These are phyloP conservation scores for Apiosordaria backusii DNA, from an alignment of 495 filamentous ascomycete genomes.

Conservation along the genomic window DNA sequence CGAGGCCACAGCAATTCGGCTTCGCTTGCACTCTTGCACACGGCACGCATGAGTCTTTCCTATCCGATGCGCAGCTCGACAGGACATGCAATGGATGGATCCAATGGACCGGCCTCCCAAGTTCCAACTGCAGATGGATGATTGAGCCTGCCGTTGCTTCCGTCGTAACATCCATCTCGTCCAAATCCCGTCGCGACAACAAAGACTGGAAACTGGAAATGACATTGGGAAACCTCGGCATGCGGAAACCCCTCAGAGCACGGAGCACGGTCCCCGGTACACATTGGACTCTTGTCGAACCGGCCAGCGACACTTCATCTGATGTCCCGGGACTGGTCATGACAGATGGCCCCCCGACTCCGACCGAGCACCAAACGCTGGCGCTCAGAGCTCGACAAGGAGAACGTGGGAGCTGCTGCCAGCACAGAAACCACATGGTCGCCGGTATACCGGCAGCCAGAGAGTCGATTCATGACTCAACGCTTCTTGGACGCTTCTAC, in stretches of 20 bases:
- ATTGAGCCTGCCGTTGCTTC: background rate
- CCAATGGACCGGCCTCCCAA: background rate
- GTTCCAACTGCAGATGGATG: background rate
- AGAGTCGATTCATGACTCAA: constrained; percentile 3
- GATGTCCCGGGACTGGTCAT: constrained; percentile 3
- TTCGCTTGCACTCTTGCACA: constrained; percentile 3
- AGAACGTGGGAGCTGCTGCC: background rate
- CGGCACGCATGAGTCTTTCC: background rate
- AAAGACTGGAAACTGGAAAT: background rate
- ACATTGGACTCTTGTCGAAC: constrained; percentile 1
- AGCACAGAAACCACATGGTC: constrained; percentile 4
- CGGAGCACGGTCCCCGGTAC: background rate
- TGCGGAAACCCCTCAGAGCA: background rate
- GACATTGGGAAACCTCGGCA: constrained; percentile 4
- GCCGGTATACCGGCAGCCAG: constrained; percentile 1
- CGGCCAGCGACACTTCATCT: background rate
- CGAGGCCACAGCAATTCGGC: constrained; percentile 8
- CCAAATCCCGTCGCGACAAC: background rate
- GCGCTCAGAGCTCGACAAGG: constrained; percentile 5
- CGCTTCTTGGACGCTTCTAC: background rate
- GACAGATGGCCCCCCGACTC: constrained; percentile 8
- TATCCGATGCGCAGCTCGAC: constrained; percentile 9
- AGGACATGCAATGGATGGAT: background rate
- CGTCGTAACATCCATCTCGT: background rate
- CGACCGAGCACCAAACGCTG: constrained; percentile 1